Evolutionary conservation across 768 basidiomycete species (phyloP), one percentile per base, ranked within the genome.

Genomic region (Candolleomyces eurysporus): DNA sequence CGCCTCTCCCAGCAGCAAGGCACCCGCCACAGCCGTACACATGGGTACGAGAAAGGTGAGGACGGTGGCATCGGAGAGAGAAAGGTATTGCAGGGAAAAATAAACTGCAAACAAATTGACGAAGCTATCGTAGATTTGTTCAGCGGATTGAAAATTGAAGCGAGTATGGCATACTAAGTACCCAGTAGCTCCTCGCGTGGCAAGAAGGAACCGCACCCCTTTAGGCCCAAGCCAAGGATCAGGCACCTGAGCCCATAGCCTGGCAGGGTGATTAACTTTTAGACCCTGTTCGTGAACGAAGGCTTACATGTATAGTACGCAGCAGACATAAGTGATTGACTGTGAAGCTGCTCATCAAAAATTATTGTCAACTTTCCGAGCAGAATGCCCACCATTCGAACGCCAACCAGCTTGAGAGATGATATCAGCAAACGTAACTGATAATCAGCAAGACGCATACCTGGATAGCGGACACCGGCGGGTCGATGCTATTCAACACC

Each of bases 51-150:
- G 76, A 75, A 94, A 95, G 0, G 86, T 86, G 51, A 96, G 75
- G 5, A 90, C 89, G 0, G 86, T 88, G 0, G 90, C 84, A 69
- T 95, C 93, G 1, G 89, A 88, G 0, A 95, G 77, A 0, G 90
- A 89, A 4, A 94, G 80, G 71, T 88, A 91, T 70, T 86, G 80
- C 11, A 93, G 74, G 1, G 90, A 85, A 67, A 84, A 89, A 70
- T 89, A 90, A 17, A 84, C 75, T 14, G 86, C 85, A 59, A 84
- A 85, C 7, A 92, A 72, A 4, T 87, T 88, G 58, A 91, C 81
- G 70, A 92, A 96, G 2, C 89, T 91, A 42, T 32, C 0, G 11
- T 11, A 11, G 36, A 36, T 36, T 36, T 1, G 36, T 3, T 36
- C 6, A 7, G 11, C 11, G 49, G 36, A n/a, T 42, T 5, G 43